phyloP scores from a whole-genome alignment of 352 stramenopile species.

The Pythium dissimile region DNA sequence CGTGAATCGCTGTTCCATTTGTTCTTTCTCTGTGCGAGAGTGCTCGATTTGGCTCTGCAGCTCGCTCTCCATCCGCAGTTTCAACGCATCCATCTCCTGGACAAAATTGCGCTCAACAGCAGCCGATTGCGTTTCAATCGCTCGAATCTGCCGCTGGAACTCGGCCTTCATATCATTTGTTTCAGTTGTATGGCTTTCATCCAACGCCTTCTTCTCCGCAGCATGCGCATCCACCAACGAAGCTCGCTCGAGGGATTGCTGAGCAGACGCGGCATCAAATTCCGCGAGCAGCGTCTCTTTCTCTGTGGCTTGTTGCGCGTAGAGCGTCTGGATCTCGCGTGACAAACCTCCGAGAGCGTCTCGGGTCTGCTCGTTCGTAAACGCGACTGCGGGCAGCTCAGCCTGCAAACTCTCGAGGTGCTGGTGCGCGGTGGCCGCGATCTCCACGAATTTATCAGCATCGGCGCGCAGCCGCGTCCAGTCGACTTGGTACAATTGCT shows the following conservation, averaged over 20 bases:
- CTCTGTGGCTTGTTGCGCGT: constrained; percentile 34
- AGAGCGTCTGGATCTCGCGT: constrained; percentile 38
- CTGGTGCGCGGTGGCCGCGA: constrained; percentile 41
- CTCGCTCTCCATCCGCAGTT: constrained; percentile 17
- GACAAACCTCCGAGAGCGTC: constrained; percentile 36
- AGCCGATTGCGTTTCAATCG: constrained; percentile 31
- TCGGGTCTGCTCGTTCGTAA: constrained; percentile 31
- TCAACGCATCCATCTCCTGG: constrained; percentile 36
- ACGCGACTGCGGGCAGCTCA: constrained; percentile 37
- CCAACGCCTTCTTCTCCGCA: constrained; percentile 27
- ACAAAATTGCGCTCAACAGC: constrained; percentile 29
- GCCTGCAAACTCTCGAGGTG: constrained; percentile 52
- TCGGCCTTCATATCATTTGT: constrained; percentile 17
- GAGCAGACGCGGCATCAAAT: constrained; percentile 35
- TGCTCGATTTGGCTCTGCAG: constrained; percentile 17
- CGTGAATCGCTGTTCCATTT: not conserved
- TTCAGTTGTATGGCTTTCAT: constrained; percentile 24
- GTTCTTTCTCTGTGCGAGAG: not conserved
- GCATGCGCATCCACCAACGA: constrained; percentile 34
- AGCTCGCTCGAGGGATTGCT: constrained; percentile 44
- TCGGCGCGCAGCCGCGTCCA: constrained; percentile 36
- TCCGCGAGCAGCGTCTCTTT: constrained; percentile 37
- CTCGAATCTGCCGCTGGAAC: constrained; percentile 28
- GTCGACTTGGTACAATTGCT: constrained; percentile 51
- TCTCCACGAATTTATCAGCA: constrained; percentile 64